Base-by-base conservation (phyloP, 495 filamentous ascomycete genomes). In the Usnea hakonensis region DNA sequence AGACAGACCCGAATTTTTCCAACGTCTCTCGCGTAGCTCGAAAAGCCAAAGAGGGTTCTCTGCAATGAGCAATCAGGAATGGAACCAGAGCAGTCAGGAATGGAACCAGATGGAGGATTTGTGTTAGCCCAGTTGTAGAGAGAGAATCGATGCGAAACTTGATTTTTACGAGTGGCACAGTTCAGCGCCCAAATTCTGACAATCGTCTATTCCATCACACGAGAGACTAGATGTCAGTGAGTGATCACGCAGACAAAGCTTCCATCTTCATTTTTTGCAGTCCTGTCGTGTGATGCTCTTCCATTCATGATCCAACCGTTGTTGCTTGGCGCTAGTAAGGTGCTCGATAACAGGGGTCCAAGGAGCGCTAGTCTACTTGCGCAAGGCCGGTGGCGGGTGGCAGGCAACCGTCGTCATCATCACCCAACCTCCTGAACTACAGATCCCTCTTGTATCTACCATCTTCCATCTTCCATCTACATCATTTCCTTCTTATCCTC, bases 71-170 rank as follows among this genome's bases (percentile, higher is more conserved):
- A n/a, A n/a, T n/a, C n/a, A n/a, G n/a, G n/a, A n/a, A n/a, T n/a
- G n/a, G n/a, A n/a, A n/a, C n/a, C n/a, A n/a, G n/a, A n/a, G n/a
- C n/a, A n/a, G n/a, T n/a, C n/a, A n/a, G n/a, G n/a, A n/a, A n/a
- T n/a, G n/a, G n/a, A n/a, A n/a, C n/a, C n/a, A n/a, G n/a, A n/a
- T n/a, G n/a, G n/a, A n/a, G n/a, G n/a, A n/a, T n/a, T n/a, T n/a
- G n/a, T n/a, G n/a, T n/a, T n/a, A n/a, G n/a, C n/a, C n/a, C 94
- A 98, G 73, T 95, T 98, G 64, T 96, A 96, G 82, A 88, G 87
- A 56, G 92, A 97, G 73, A 84, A 77, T 80, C 66, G 74, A 81
- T 78, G 72, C 50, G 55, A 83, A 79, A 43, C 77, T 78, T 67
- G 81, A 84, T 66, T 84, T 84, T 74, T 84, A 84, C 74, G 77